Base-by-base conservation (phyloP, 495 filamentous ascomycete genomes). In the Penicillium riverlandense region DNA sequence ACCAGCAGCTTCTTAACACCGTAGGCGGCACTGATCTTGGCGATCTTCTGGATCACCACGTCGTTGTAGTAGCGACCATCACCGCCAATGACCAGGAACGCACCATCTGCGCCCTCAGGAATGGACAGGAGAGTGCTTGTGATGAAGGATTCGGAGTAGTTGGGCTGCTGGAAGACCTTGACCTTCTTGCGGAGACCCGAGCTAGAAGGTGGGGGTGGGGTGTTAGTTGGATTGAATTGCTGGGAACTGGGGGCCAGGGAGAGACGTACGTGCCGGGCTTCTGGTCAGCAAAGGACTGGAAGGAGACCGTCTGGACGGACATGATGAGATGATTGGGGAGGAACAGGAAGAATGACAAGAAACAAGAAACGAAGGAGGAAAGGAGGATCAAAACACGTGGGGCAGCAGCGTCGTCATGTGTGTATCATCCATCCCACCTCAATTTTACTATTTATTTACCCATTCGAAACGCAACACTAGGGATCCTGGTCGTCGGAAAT, bases 111-210 rank as follows among this genome's bases (percentile, higher is more conserved):
- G 48, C 92, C 94, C 67, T 98, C 92, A 34, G 92, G 92, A 57
- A 98, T 98, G 40, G 94, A 92, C 48, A 92, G 81, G 56, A 98
- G 77, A 61, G 95, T 90, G 66, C 86, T 88, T 40, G 92, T 79
- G 51, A 98, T 75, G 65, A 98, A 98, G 43, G 91, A 82, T 65
- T 98, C 94, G 70, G 86, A 88, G 75, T 98, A 98, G 63, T 98
- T 77, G 39, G 83, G 77, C 68, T 96, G 76, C 65, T 98, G 88
- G 77, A 98, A 98, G 62, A 96, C 85, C 61, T 84, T 87, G 68
- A 97, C 94, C 79, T 96, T 98, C 73, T 98, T 98, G 49, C 92
- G 88, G 55, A 98, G 85, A 57, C 92, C 92, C 49, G 92, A 98
- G 54, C 92, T 97, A 56, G 45, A 50, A 16, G 36, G 36, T 22